Evolutionary conservation across 495 filamentous ascomycete species (phyloP).

Genomic region (Mytilinidion resinicola): DNA sequence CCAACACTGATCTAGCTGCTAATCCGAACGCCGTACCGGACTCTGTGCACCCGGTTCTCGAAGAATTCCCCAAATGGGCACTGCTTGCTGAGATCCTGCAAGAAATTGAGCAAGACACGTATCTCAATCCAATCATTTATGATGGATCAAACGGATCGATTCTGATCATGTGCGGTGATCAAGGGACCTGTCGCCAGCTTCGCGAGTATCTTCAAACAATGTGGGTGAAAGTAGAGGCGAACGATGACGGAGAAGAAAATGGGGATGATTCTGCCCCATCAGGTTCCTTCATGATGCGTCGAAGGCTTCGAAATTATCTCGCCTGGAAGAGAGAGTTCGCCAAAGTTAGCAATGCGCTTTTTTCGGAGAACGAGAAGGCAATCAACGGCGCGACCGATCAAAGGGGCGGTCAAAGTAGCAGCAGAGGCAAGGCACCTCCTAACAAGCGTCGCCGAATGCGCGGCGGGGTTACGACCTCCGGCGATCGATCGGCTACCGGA

Average conservation of each 20-base stretch:
- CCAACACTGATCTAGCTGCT: constrained; percentile 33
- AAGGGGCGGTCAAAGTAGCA: constrained; percentile 39
- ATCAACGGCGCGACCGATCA: constrained; percentile 55
- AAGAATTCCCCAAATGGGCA: constrained; percentile 92
- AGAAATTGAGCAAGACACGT: constrained; percentile 88
- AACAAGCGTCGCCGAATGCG: constrained; percentile 88
- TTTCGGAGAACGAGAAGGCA: constrained; percentile 72
- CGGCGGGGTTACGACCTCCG: constrained; percentile 55
- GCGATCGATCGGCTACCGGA: constrained; percentile 54
- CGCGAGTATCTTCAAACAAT: constrained; percentile 88
- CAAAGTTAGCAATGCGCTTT: constrained; percentile 68
- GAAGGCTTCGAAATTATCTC: constrained; percentile 80
- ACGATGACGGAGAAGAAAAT: constrained; percentile 28
- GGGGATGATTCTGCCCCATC: constrained; percentile 55
- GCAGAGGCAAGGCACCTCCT: constrained; percentile 60
- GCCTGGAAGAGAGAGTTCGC: constrained; percentile 88
- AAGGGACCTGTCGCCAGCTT: constrained; percentile 80
- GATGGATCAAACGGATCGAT: constrained; percentile 88
- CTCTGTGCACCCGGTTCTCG: constrained; percentile 77
- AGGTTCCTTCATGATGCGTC: constrained; percentile 79
- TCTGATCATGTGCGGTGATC: constrained; percentile 90
- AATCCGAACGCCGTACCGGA: constrained; percentile 48
- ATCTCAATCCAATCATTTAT: constrained; percentile 65
- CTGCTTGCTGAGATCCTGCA: constrained; percentile 78
- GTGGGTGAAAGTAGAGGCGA: constrained; percentile 60